Evolutionary conservation across 352 stramenopile species (phyloP).

Genomic region (Phytophthora sp.): DNA sequence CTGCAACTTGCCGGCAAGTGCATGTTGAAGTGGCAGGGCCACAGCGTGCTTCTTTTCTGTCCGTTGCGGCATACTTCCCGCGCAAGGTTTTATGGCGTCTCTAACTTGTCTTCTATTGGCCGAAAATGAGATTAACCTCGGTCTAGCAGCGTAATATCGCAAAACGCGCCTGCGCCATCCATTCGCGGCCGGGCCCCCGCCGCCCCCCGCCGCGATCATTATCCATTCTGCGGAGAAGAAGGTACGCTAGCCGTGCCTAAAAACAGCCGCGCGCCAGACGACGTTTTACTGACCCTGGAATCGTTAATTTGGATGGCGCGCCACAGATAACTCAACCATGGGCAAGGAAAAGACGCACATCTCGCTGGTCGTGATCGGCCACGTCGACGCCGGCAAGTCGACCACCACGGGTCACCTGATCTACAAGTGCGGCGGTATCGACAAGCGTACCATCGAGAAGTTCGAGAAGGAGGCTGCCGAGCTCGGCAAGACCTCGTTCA

Average conservation of each 20-base stretch:
- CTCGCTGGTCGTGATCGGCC: constrained; percentile 96
- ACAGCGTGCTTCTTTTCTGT: constrained; percentile 16
- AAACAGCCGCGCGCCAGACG: background rate
- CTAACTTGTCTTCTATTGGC: constrained; percentile 6
- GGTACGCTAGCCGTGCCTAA: constrained; percentile 15
- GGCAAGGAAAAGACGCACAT: constrained; percentile 88
- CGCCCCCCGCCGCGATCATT: constrained; percentile 35
- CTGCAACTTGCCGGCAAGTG: too few relatives aligned
- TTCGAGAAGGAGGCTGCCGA: constrained; percentile 98
- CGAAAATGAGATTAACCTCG: constrained; percentile 25
- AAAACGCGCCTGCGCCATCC: constrained; percentile 40
- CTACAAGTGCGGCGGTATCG: constrained; percentile 99
- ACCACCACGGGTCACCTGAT: constrained; percentile 99
- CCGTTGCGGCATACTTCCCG: constrained; percentile 3
- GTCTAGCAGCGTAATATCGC: constrained; percentile 25
- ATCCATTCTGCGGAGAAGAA: constrained; percentile 55
- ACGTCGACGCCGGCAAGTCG: constrained; percentile 99
- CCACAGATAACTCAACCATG: constrained; percentile 38
- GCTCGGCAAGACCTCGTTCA: constrained; percentile 98
- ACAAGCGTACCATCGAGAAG: constrained; percentile 99
- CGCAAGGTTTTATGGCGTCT: constrained; percentile 20
- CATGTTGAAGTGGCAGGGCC: constrained; percentile 22
- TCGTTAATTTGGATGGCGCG: background rate
- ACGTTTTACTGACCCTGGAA: background rate
- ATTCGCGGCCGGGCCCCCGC: constrained; percentile 20